Conservation (phyloP, 2,329 filamentous ascomycete species). For the Penicillium sp. region DNA sequence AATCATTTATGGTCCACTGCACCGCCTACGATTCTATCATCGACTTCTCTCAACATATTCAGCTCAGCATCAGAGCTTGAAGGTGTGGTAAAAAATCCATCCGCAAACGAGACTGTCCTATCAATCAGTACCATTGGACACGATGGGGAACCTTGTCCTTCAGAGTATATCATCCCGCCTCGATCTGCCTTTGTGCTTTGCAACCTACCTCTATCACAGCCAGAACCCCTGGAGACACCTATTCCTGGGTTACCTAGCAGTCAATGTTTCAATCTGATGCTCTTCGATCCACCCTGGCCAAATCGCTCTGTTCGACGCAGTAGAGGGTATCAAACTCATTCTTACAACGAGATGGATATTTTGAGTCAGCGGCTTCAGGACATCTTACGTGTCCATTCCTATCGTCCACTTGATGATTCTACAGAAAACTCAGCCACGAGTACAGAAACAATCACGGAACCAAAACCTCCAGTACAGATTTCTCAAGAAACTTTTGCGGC, state of each 20-base stretch:
- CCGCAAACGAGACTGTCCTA: constrained; percentile 12
- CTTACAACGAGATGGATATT: constrained; percentile 28
- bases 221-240: constrained; percentile 7
- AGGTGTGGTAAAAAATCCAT: constrained; percentile 33
- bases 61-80: constrained; percentile 23
- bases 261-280: constrained; percentile 57
- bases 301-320: constrained; percentile 60
- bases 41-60: constrained; percentile 33
- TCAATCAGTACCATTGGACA: not conserved
- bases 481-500: constrained; percentile 45
- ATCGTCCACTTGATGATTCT: constrained; percentile 24
- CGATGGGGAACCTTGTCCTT: not conserved
- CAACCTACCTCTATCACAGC: constrained; percentile 29
- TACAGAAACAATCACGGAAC: not conserved
- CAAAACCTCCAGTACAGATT: not conserved
- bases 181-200: constrained; percentile 49
- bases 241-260: constrained; percentile 27
- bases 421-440: not conserved
- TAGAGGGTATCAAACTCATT: constrained; percentile 45
- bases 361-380: constrained; percentile 40
- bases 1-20: not conserved
- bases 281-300: constrained; percentile 66
- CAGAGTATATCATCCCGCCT: constrained; percentile 48
- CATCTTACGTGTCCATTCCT: constrained; percentile 48
- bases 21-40: constrained; percentile 37